Conservation (phyloP, 805 yeast species). For the Wickerhamomyces queroliae region DNA sequence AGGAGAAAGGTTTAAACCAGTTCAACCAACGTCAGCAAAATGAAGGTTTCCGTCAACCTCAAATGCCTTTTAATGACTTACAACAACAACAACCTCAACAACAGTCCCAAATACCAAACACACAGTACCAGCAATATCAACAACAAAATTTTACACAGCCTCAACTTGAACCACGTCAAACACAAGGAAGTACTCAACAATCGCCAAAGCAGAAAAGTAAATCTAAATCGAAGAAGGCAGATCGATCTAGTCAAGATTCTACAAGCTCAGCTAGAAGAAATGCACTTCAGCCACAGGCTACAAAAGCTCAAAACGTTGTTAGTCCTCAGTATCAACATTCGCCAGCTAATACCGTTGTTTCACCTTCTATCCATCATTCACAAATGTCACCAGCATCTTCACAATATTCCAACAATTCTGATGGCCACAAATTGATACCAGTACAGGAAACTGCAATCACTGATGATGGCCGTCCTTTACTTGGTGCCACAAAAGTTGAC, state of each 20-base stretch:
- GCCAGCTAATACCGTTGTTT: not conserved
- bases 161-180: not conserved
- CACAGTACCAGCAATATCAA: constrained; percentile 13
- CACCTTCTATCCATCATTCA: constrained; percentile 6
- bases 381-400: constrained; percentile 18
- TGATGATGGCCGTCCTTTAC: constrained; percentile 62
- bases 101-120: constrained; percentile 4
- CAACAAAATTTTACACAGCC: constrained; percentile 8
- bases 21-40: constrained; percentile 9
- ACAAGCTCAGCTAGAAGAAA: constrained; percentile 8
- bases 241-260: not conserved
- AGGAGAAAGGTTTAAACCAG: constrained; percentile 3
- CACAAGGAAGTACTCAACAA: not conserved
- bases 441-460: constrained; percentile 40
- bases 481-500: constrained; percentile 88
- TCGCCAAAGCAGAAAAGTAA: constrained; percentile 1
- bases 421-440: constrained; percentile 30
- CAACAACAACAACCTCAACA: constrained; percentile 6
- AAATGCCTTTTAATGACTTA: constrained; percentile 4
- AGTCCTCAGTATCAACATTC: constrained; percentile 2
- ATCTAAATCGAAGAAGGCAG: not conserved
- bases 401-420: constrained; percentile 7
- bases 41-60: not conserved
- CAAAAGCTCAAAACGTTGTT: constrained; percentile 6
- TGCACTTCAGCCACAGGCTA: constrained; percentile 4